These are phyloP conservation scores for Verticillium zaregamsianum DNA, from an alignment of 2,329 filamentous ascomycete species.

Conservation along the genomic window DNA sequence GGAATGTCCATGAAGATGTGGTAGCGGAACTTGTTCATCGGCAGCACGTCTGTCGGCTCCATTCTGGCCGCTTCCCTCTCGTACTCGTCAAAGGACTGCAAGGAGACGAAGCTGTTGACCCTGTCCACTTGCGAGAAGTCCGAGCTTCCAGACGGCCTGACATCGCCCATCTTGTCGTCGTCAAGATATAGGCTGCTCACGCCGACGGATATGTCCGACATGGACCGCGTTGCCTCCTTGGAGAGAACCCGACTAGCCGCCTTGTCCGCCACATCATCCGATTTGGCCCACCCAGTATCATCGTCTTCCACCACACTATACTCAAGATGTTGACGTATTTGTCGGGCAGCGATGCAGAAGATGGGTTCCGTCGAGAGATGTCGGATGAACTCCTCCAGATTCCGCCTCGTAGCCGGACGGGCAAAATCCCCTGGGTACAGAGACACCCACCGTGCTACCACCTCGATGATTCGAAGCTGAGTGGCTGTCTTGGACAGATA, in stretches of 20 bases:
- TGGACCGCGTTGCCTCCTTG: slow-evolving; percentile 17
- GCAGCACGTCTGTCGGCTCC: slow-evolving; percentile 63
- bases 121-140: slow-evolving; percentile 35
- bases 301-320: slow-evolving; percentile 75
- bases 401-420: slow-evolving; percentile 65
- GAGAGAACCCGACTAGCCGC: slow-evolving; percentile 28
- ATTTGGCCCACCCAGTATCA: slow-evolving; percentile 87
- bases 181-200: slow-evolving; percentile 46
- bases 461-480: slow-evolving; percentile 78
- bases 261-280: slow-evolving; percentile 52
- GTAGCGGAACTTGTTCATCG: slow-evolving; percentile 82
- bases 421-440: slow-evolving; percentile 93
- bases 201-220: slow-evolving; percentile 35
- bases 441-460: slow-evolving; percentile 84
- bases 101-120: slow-evolving; percentile 42
- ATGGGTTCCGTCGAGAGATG: slow-evolving; percentile 73
- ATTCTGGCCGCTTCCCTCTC: slow-evolving; percentile 72
- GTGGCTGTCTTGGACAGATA: slow-evolving; percentile 74
- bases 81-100: slow-evolving; percentile 71
- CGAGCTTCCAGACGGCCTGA: slow-evolving; percentile 42
- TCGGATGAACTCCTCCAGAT: slow-evolving; percentile 70
- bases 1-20: slow-evolving; percentile 84
- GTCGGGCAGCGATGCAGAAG: slow-evolving; percentile 78
- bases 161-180: slow-evolving; percentile 34
- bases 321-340: slow-evolving; percentile 78